A percentile compares a stretch with the other conserved stretches of the same genome.
These are phyloP conservation scores for Miscanthus lutarioriparius DNA, from an alignment of 176 grass and related monocot species.

Conservation along the genomic window DNA sequence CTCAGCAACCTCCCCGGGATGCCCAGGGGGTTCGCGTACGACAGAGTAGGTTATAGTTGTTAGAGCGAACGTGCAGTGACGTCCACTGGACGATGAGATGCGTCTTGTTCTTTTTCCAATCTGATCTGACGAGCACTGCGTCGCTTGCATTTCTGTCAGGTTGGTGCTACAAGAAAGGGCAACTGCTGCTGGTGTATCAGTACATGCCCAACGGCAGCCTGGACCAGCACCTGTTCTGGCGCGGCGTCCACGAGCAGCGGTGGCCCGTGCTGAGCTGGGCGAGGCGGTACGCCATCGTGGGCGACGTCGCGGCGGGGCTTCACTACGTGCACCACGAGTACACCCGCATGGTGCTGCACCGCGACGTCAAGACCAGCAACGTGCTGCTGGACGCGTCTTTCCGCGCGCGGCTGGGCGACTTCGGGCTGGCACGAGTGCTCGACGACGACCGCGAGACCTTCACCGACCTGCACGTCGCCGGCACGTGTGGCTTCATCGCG, in stretches of 20 bases:
- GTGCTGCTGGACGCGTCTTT: constrained; percentile 59
- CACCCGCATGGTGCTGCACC: constrained; percentile 60
- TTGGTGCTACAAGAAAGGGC: constrained; percentile 62
- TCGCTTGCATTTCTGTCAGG: constrained; percentile 7
- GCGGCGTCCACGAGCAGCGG: neutral
- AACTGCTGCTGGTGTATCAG: constrained; percentile 75
- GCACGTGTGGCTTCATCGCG: constrained; percentile 66
- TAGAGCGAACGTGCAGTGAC: neutral
- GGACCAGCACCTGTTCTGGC: constrained; percentile 46
- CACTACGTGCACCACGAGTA: constrained; percentile 79
- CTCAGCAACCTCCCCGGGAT: constrained; percentile 54
- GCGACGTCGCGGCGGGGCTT: constrained; percentile 53
- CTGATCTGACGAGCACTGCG: neutral
- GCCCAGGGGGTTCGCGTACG: constrained; percentile 41
- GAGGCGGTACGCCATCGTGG: constrained; percentile 50
- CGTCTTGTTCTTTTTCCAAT: neutral
- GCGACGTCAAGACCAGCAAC: constrained; percentile 73
- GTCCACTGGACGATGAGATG: neutral
- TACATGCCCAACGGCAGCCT: constrained; percentile 89
- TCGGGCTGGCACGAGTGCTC: constrained; percentile 68
- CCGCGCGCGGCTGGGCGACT: constrained; percentile 65
- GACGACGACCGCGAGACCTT: constrained; percentile 40
- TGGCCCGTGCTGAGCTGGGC: constrained; percentile 42
- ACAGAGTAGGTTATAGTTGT: neutral
- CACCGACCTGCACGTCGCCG: constrained; percentile 51